Conservation (phyloP, 1,284 basidiomycete genomes). For the Clitocybe nebularis region DNA sequence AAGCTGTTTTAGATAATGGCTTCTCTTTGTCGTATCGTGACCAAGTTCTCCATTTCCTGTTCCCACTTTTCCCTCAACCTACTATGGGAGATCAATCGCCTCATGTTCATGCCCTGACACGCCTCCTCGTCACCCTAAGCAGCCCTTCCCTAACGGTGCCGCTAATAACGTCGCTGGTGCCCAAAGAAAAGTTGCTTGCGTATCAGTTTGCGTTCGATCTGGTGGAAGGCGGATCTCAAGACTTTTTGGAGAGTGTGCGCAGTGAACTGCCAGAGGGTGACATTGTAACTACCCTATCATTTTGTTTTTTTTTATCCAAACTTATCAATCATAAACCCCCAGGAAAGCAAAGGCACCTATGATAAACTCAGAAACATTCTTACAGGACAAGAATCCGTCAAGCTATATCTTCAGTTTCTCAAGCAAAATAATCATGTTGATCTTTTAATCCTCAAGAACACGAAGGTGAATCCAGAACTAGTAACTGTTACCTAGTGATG, state of each 20-base stretch:
- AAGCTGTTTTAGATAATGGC: constrained; percentile 81
- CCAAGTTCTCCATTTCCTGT: constrained; percentile 79
- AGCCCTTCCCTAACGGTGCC: constrained; percentile 71
- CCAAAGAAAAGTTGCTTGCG: constrained; percentile 71
- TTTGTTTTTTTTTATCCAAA: too few relatives aligned
- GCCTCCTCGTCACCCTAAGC: constrained; percentile 85
- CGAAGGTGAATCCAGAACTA: constrained; percentile 57
- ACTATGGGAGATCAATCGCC: constrained; percentile 67
- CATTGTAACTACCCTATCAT: constrained; percentile 39
- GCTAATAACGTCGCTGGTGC: constrained; percentile 68
- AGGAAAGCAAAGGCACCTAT: constrained; percentile 61
- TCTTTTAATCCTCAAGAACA: constrained; percentile 85
- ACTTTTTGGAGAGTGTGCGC: constrained; percentile 78
- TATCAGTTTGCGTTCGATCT: constrained; percentile 95
- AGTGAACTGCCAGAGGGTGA: constrained; percentile 63
- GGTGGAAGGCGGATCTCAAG: constrained; percentile 88
- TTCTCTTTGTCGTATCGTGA: constrained; percentile 81
- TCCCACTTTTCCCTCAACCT: constrained; percentile 77
- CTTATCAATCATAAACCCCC: too few relatives aligned
- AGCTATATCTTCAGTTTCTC: constrained; percentile 90
- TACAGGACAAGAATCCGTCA: constrained; percentile 85
- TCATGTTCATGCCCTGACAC: constrained; percentile 75
- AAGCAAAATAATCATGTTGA: constrained; percentile 92
- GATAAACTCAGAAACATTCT: constrained; percentile 79
- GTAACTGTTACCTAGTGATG: too few relatives aligned